Percentiles rank a stretch among this genome's conserved stretches.
Conservation (phyloP, 2,329 filamentous ascomycete species). For the Fusarium denticulatum region DNA sequence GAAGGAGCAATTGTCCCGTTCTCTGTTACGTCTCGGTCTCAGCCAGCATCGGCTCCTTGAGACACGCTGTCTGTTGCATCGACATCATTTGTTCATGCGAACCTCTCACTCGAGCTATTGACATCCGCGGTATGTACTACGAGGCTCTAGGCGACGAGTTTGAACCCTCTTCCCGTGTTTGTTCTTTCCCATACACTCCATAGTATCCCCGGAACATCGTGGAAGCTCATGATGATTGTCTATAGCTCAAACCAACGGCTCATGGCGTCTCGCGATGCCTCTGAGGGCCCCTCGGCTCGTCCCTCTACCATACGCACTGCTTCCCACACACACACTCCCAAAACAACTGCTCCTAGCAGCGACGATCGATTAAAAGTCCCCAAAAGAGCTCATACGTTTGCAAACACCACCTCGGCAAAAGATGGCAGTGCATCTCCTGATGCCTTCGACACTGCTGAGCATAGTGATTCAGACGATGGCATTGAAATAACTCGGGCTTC, state of each 20-base stretch:
- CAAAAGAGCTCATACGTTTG: conserved; percentile 60
- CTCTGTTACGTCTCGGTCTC: conserved; percentile 16
- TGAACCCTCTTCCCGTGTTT: neutral
- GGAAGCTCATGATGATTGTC: conserved; percentile 44
- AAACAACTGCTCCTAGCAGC: conserved; percentile 40
- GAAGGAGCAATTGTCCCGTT: conserved; percentile 4
- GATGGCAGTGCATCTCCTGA: conserved; percentile 50
- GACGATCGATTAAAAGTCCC: conserved; percentile 47
- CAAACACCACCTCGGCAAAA: conserved; percentile 49
- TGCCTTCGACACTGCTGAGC: conserved; percentile 60
- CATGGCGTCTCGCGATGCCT: conserved; percentile 49
- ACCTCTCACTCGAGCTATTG: conserved; percentile 22
- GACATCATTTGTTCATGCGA: conserved; percentile 26
- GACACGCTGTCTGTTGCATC: conserved; percentile 43
- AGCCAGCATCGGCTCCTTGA: conserved; percentile 29
- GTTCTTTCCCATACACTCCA: neutral
- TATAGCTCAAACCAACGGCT: conserved; percentile 40
- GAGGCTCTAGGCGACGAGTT: conserved; percentile 5
- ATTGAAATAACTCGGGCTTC: conserved; percentile 63
- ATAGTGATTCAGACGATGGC: conserved; percentile 56
- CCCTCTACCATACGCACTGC: conserved; percentile 45
- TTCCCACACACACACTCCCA: conserved; percentile 43
- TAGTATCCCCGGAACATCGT: neutral
- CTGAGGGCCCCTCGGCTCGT: conserved; percentile 44
- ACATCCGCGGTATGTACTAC: conserved; percentile 31